Base-by-base conservation (phyloP, 1,284 basidiomycete species). In the Apiotrichum laibachii region DNA sequence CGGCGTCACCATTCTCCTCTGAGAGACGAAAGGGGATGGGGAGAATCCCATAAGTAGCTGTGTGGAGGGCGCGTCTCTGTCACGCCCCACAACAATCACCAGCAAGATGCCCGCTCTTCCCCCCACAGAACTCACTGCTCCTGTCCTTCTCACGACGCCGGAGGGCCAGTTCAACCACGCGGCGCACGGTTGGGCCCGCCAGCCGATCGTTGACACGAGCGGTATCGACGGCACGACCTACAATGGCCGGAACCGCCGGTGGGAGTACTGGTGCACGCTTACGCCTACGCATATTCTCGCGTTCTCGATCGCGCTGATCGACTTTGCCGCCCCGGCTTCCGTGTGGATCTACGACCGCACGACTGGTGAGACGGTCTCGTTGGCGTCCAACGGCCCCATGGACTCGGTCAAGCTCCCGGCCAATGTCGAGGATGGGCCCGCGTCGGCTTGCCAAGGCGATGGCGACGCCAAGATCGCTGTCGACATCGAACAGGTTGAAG, bases 191-290 rank as follows among this genome's bases (percentile, higher is more conserved):
- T 62, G 60, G 60, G 50, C 50, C 10, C 60, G 60, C 15, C 53
- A 53, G 34, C 56, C 60, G 8, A 16, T 58, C 3, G 50, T 58
- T 18, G 56, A 58, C 53, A 53, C 53, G n/a, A 12, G 37, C 31
- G 46, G 39, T 15, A 59, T 62, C 50, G 57, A 46, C n/a, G 5
- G 10, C 34, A 44, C 44, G 12, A 37, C 50, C 15, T 18, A 19
- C n/a, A 48, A 52, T 19, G 31, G 26, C 5, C 49, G 44, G 31
- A 62, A 62, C 56, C 44, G 50, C 50, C 60, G 60, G 10, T 62
- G 60, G 60, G 60, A 62, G 53, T 62, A 62, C 53, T 62, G 60
- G 60, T 52, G 53, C 42, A 35, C 58, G 18, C n/a, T 62, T 18
- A 55, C 60, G 46, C 60, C 60, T 35, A 56, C 50, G 13, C 60